Base-by-base conservation (phyloP, 169 alveolate genomes). In the Eimeria sp. region DNA sequence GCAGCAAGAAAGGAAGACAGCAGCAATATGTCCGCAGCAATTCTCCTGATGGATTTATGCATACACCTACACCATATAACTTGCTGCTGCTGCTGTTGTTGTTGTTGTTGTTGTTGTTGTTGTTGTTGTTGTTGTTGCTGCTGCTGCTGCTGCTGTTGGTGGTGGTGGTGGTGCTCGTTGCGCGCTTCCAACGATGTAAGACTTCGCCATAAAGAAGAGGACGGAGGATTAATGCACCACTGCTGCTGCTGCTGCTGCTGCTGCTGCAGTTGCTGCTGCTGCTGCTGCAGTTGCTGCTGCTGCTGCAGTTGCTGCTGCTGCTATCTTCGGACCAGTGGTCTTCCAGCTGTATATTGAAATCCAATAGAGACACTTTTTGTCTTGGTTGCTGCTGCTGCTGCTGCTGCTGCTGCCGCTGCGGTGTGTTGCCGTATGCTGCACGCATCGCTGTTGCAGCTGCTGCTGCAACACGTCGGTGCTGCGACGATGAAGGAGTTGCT, bases 11-110 rank as follows among this genome's bases (percentile, higher is more conserved):
- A 2, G 96, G 92, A 7, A 2, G 43, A 63, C 82, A 65, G 75
- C 87, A 47, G 72, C 92, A 87, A 4, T 57, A 54, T 1, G 96
- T 92, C 11, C 96, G 91, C 84, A 27, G 83, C 70, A 92, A 51
- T 5, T 92, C 96, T 3, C 96, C 96, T 1, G 96, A 78, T 25
- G 96, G 96, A 27, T 92, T 92, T 57, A 92, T 57, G 22, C 96
- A 76, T 34, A 63, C 72, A 30, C 67, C 90, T 20, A 92, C 86
- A 45, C 96, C 83, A 20, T 92, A 73, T 11, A 54, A 7, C 63
- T 4, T 25, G 73, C 40, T 65, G 27, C 43, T 30, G 13, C 91
- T n/a, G 58, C 75, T 51, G 67, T 30, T 76, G 87, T 40, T 76
- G 80, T 49, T 70, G 80, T 49, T 70, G 90, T 61, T 51, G 90